Evolutionary conservation across 2,329 filamentous ascomycete species (phyloP), one percentile per base, ranked within the genome.

Genomic region (Colletotrichum sp.): DNA sequence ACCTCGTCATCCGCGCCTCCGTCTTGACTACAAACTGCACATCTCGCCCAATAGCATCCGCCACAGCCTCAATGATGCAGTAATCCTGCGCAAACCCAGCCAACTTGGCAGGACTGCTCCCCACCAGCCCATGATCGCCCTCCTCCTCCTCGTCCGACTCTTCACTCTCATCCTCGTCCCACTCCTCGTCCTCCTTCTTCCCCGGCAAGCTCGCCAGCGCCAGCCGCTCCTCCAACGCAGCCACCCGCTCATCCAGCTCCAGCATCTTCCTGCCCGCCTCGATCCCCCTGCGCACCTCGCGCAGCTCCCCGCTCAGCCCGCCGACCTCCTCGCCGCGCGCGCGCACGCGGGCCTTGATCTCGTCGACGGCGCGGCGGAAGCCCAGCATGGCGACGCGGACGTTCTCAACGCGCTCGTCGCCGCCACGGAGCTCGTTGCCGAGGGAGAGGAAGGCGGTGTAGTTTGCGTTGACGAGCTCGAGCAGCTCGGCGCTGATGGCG

Each of bases 381-480:
- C 95, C 95, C 76, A 99, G 84, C 71, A 99, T 85, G 0, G 96
- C 95, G 1, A 99, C 94, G 58, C 95, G 91, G 36, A 99, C 94
- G 81, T 98, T 95, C 82, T 98, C 96, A 1, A 98, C 93, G 83
- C 93, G 94, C 80, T 98, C 96, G 81, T 98, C 96, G 9, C 98
- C 98, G 4, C 96, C 96, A 70, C 92, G 92, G 58, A 99, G 86
- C 80, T 95, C 94, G 63, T 91, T 92, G 0, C 97, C 98, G 0
- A 99, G 86, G 0, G 93, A 93, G 6, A 99, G 85, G 80, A 99
- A 99, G 73, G 96, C 94, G 64, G 95, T 94, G 83, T 99, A 99
- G 85, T 99, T 98, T 67, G 94, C 91, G 82, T 99, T 99, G 79
- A 99, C 97, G 9, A 99, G 91, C 85, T 98, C 96, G 21, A 99